These are phyloP conservation scores for Cryptococcus hybrid DNA, from an alignment of 1,284 basidiomycete species.

Conservation along the genomic window DNA sequence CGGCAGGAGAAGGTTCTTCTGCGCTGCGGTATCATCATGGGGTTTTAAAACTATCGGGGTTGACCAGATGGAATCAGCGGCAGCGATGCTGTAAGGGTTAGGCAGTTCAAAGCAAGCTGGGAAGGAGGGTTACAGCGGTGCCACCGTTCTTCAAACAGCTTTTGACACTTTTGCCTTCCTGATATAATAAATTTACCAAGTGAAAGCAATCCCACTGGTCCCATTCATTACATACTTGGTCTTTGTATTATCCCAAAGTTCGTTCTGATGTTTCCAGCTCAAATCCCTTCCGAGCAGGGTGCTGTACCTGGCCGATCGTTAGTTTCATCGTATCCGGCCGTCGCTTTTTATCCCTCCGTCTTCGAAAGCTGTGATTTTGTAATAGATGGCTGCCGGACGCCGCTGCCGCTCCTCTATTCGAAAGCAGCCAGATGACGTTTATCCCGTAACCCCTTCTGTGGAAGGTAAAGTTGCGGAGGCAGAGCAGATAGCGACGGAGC, in stretches of 20 bases:
- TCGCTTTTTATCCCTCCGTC: background rate
- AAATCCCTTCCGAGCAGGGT: conserved; percentile 3
- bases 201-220: conserved; percentile 1
- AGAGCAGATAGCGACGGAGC: conserved; percentile 2
- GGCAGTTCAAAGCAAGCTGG: background rate
- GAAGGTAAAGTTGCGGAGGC: background rate
- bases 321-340: conserved; percentile 7
- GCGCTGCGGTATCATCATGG: too few species aligned
- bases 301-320: conserved; percentile 3
- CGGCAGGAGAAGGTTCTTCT: too few species aligned
- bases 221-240: conserved; percentile 6
- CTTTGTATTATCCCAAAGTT: conserved; percentile 4
- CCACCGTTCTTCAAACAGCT: too few species aligned
- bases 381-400: background rate
- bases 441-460: background rate
- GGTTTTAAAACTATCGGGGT: background rate
- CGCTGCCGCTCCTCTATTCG: background rate
- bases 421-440: conserved; percentile 1
- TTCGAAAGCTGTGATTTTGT: too few species aligned
- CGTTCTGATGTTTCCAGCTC: conserved; percentile 1
- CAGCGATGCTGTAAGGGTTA: background rate
- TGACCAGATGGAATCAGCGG: background rate
- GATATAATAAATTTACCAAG: conserved; percentile 1
- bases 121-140: background rate
- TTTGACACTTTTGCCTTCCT: too few species aligned